These are phyloP conservation scores for Phlyctochytrium arcticum DNA, from an alignment of 192 early-diverging fungal species.

Conservation along the genomic window DNA sequence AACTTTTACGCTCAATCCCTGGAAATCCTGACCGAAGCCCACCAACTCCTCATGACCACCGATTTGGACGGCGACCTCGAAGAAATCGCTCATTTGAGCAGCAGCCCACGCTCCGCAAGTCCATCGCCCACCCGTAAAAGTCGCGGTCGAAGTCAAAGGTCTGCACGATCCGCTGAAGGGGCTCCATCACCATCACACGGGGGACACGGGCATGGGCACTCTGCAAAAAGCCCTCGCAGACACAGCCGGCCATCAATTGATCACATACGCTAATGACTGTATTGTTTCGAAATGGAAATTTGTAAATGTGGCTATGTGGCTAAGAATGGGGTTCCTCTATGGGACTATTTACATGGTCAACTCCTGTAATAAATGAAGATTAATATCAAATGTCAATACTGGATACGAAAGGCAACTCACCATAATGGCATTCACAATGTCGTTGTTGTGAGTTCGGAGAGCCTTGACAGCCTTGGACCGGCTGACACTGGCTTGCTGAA, in stretches of 20 bases:
- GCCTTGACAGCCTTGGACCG: constrained; percentile 90
- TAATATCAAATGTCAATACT: not conserved
- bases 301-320: not conserved
- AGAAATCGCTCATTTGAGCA: too few species aligned
- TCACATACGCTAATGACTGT: too few species aligned
- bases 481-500: constrained; percentile 81
- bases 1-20: constrained; percentile 24
- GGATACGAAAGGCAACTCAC: constrained; percentile 25
- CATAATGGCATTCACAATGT: constrained; percentile 98
- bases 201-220: too few species aligned
- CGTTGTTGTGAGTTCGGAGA: constrained; percentile 74
- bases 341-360: constrained; percentile 36
- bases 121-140: too few species aligned
- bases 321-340: not conserved
- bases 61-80: constrained; percentile 20
- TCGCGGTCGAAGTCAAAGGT: too few species aligned
- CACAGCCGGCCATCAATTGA: too few species aligned
- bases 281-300: too few species aligned
- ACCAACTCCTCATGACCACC: constrained; percentile 13
- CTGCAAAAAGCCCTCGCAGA: too few species aligned
- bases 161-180: too few species aligned
- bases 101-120: too few species aligned
- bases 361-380: constrained; percentile 8
- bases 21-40: constrained; percentile 25
- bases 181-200: too few species aligned